Evolutionary conservation across 2,329 filamentous ascomycete genomes (phyloP).

Genomic region (Meredithiella fracta): DNA sequence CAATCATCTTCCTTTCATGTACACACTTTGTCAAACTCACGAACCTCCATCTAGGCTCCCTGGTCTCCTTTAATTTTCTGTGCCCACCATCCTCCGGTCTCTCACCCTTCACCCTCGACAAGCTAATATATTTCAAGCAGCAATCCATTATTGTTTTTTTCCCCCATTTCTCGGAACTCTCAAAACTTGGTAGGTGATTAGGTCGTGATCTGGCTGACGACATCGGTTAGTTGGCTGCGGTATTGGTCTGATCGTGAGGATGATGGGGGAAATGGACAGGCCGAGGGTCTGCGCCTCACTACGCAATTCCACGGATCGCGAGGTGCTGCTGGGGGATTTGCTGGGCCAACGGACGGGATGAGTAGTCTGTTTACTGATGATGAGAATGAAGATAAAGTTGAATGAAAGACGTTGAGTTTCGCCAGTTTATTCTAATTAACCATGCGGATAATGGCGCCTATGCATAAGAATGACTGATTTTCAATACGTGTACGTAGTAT

Average conservation of each 20-base stretch:
- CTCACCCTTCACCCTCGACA: background rate
- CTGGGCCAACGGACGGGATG: conserved; percentile 1
- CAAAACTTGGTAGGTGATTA: too few species aligned
- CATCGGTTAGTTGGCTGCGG: background rate
- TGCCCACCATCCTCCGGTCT: background rate
- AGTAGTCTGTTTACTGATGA: background rate
- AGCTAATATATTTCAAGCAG: background rate
- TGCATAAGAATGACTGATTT: too few species aligned
- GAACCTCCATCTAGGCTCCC: background rate
- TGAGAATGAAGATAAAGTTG: background rate
- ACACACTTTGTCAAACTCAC: background rate
- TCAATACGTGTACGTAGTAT: too few species aligned
- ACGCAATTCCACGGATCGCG: conserved; percentile 1
- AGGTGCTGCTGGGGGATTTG: background rate
- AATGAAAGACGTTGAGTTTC: background rate
- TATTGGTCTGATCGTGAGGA: background rate
- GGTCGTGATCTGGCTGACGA: too few species aligned
- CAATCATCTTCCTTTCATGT: background rate
- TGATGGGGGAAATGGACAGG: background rate
- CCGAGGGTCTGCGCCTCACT: background rate
- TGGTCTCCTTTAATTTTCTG: background rate
- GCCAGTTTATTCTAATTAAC: too few species aligned
- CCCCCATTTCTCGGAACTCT: too few species aligned
- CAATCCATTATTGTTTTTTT: background rate
- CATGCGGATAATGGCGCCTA: too few species aligned